Base-by-base conservation (phyloP, 805 yeast species). In the Yamadazyma sp. region DNA sequence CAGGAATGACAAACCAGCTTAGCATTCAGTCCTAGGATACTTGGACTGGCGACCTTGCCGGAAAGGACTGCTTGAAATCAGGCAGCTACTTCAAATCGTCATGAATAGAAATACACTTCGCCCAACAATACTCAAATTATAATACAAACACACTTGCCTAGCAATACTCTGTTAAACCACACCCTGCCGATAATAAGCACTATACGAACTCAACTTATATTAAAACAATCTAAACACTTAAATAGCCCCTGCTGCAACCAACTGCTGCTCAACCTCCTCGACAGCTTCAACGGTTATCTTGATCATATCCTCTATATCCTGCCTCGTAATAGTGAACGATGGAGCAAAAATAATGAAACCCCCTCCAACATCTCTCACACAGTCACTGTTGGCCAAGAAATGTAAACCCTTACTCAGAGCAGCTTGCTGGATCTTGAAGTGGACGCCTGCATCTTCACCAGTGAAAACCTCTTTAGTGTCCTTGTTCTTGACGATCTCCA, bases 401-500 rank as follows among this genome's bases (percentile, higher is more conserved):
- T 63, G 59, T 46, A 74, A 58, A 10, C 80, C 80, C 37, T 68
- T 71, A n/a, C 64, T 64, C 14, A 37, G 64, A 38, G 71, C 62
- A 35, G 48, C 49, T 19, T 57, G 49, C 44, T 59, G 52, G 27
- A 73, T 52, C 46, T 52, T 54, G 35, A 60, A 56, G 22, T 70
- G 75, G 26, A 71, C 56, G 32, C 60, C 57, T 28, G 60, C 40
- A 10, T 12, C 13, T 12, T 53, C 50, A 28, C 62, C 54, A 22
- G 60, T 66, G 42, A 75, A 75, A 9, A 71, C 61, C 52, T 73
- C 75, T 48, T 75, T 77, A 13, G 82, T 71, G 12, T 50, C 55
- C 45, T 66, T 72, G 50, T 78, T 69, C 49, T 75, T 68, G 41
- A 77, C 82, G 35, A 77, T 62, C 55, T 79, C 84, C 32, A 79